A percentile compares a stretch with the other conserved stretches of the same genome.
Conservation (phyloP, 441 rosid species). For the Breynia disticha region DNA sequence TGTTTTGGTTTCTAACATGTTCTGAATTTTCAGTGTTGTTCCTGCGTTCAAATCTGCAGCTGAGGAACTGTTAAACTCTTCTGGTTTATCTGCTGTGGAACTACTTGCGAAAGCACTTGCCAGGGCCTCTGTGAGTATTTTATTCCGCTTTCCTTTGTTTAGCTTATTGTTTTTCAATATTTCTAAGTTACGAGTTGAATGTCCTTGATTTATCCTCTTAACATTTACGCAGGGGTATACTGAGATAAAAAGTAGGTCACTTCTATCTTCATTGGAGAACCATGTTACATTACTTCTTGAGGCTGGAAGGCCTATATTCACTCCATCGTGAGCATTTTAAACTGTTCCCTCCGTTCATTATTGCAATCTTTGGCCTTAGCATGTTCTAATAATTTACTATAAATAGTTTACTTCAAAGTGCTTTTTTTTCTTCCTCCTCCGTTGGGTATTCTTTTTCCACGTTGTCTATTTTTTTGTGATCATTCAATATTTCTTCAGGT, state of each 20-base stretch:
- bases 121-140: conserved; percentile 52
- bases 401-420: neutral
- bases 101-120: conserved; percentile 92
- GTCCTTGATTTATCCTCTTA: neutral
- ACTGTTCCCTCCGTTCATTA: neutral
- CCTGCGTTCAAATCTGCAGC: conserved; percentile 80
- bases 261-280: conserved; percentile 76
- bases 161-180: neutral
- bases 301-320: conserved; percentile 51
- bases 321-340: conserved; percentile 56
- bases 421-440: neutral
- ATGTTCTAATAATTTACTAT: too few relatives aligned
- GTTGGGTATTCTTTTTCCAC: neutral
- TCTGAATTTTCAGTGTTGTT: conserved; percentile 52
- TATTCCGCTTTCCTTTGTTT: neutral
- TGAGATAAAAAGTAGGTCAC: conserved; percentile 80
- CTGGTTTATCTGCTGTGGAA: conserved; percentile 71
- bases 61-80: conserved; percentile 51
- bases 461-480: conserved; percentile 1
- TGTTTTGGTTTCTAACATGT: conserved; percentile 6
- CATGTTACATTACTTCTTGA: conserved; percentile 69
- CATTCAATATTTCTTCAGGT: conserved; percentile 30
- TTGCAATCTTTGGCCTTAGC: too few relatives aligned
- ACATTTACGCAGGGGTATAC: conserved; percentile 57
- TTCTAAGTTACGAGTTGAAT: neutral